phyloP scores from a whole-genome alignment of 2,329 filamentous ascomycete species.

The Escovopsis sp. region DNA sequence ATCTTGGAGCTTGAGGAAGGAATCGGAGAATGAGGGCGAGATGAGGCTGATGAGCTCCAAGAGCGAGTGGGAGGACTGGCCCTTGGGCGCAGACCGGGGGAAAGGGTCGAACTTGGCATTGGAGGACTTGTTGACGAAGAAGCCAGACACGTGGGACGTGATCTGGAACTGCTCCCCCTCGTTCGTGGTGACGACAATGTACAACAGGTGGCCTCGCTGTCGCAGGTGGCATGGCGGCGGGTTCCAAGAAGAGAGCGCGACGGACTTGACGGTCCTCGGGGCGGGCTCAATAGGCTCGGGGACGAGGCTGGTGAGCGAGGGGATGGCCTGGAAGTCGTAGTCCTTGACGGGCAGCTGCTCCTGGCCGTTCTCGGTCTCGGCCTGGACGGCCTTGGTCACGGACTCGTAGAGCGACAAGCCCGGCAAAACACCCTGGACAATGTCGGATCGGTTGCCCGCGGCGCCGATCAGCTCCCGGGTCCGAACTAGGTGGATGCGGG shows the following conservation, averaged over 20 bases:
- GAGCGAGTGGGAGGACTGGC: slow-evolving; percentile 68
- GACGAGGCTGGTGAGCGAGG: slow-evolving; percentile 55
- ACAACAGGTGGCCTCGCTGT: slow-evolving; percentile 84
- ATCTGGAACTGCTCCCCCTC: slow-evolving; percentile 93
- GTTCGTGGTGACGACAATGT: slow-evolving; percentile 76
- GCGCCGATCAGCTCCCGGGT: slow-evolving; percentile 89
- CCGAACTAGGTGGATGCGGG: slow-evolving; percentile 82
- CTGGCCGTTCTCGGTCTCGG: slow-evolving; percentile 10
- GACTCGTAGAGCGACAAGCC: slow-evolving; percentile 79
- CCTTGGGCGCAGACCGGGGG: slow-evolving; percentile 66
- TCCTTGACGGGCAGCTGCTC: slow-evolving; percentile 37
- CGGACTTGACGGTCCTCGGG: slow-evolving; percentile 81
- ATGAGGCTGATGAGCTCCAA: slow-evolving; percentile 63
- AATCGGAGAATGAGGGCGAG: slow-evolving; percentile 66
- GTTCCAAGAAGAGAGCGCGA: slow-evolving; percentile 89
- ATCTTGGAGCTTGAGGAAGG: slow-evolving; percentile 69
- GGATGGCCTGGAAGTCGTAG: slow-evolving; percentile 62
- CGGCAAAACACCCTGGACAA: slow-evolving; percentile 70
- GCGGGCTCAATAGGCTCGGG: slow-evolving; percentile 50
- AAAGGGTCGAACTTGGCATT: slow-evolving; percentile 91
- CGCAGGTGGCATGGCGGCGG: slow-evolving; percentile 84
- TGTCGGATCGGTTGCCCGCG: slow-evolving; percentile 75
- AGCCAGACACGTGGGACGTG: slow-evolving; percentile 84
- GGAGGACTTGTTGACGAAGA: slow-evolving; percentile 93
- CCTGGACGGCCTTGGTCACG: slow-evolving; percentile 41